Evolutionary conservation across 1,139 yeast species (phyloP), one percentile per base, ranked within the genome.

Genomic region (Yamadazyma sp.): DNA sequence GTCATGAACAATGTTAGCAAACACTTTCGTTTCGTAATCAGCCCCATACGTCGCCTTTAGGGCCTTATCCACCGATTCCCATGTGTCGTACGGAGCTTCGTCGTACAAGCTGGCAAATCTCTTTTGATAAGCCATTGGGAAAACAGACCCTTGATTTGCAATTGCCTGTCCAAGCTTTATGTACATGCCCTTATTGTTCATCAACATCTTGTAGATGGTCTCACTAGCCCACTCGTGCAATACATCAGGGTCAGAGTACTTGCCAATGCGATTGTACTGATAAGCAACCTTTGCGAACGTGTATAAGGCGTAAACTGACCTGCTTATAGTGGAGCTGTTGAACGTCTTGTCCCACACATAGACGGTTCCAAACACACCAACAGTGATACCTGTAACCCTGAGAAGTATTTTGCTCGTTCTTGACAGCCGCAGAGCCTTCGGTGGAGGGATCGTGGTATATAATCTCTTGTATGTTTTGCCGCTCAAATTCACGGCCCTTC

Each of bases 141-240:
- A 78, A 46, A 83, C 66, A 11, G 73, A 64, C 1, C 86, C 84
- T 52, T 83, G 89, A 51, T 83, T 77, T 14, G 89, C 89, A 31
- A 83, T 75, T 28, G 86, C 83, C 63, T 83, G 91, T 29, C 91
- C 91, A 50, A 83, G 59, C 58, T 86, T 86, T 53, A 86, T 81
- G 55, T 83, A 86, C 15, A 86, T 66, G 0, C 95, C 94, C 53
- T 81, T 82, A 54, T 86, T 86, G 3, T 60, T 58, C 45, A 66
- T 61, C 42, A 86, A 57, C 51, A 85, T 59, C 33, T 74, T 59
- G 47, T 77, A 70, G 29, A 86, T 58, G 35, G 78, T 59, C 34
- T 77, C 75, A 3, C 92, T 78, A 23, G 80, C 77, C 20, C 77
- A 59, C 43, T 77, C 80, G 51, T 86, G 94, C 18, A 86, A 58